Percentiles rank a stretch among this genome's conserved stretches.
Evolutionary conservation across 345 rosid genomes (phyloP).

Genomic region (Gossypium australe): DNA sequence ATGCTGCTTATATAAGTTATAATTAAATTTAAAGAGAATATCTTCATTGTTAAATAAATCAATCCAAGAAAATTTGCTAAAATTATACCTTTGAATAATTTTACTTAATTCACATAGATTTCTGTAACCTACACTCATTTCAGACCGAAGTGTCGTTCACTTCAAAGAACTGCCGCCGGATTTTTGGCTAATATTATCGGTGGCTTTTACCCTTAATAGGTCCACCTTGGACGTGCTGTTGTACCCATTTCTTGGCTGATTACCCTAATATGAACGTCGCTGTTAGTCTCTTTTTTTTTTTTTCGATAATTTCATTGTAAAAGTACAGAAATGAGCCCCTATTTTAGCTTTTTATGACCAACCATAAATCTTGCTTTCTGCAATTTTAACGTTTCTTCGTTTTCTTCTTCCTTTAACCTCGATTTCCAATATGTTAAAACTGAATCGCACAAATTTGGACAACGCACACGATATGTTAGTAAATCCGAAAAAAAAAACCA

Average conservation of each 20-base stretch:
- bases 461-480: background rate
- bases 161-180: background rate
- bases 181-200: background rate
- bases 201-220: background rate
- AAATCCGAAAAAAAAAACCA: too few relatives aligned
- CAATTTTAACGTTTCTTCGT: background rate
- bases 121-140: too few relatives aligned
- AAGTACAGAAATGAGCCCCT: too few relatives aligned
- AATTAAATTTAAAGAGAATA: too few relatives aligned
- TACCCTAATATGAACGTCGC: background rate
- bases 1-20: too few relatives aligned
- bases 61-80: too few relatives aligned
- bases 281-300: background rate
- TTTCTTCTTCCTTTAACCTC: background rate
- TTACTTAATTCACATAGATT: too few relatives aligned
- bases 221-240: background rate
- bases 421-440: background rate
- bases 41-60: too few relatives aligned
- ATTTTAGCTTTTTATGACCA: background rate
- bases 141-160: too few relatives aligned
- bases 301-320: background rate
- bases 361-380: background rate
- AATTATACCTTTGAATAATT: too few relatives aligned
- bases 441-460: background rate
- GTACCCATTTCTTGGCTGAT: background rate